A percentile compares a stretch with the other conserved stretches of the same genome.
Conservation (phyloP, 2,329 filamentous ascomycete genomes). For the Emergomyces orientalis region DNA sequence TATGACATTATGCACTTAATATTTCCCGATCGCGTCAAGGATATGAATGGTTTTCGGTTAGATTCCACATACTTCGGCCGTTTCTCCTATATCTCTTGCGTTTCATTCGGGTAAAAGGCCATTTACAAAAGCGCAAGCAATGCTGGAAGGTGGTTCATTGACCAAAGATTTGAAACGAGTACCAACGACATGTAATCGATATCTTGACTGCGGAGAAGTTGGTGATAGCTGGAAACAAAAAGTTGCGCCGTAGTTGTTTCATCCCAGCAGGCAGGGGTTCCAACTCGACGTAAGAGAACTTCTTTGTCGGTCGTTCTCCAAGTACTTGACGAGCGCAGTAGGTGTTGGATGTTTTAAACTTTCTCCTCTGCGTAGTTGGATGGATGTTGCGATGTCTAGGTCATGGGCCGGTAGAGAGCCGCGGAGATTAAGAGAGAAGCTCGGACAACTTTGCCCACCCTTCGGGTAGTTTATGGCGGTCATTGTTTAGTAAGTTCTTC, state of each 20-base stretch:
- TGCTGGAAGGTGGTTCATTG: not conserved
- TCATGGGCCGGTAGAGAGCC: not conserved
- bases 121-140: not conserved
- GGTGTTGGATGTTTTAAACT: not conserved
- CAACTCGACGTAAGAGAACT: not conserved
- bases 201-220: not conserved
- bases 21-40: not conserved
- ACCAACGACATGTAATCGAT: not conserved
- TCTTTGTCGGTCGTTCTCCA: not conserved
- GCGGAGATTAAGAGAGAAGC: not conserved
- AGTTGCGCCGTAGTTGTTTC: not conserved
- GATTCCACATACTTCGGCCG: not conserved
- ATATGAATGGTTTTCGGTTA: not conserved
- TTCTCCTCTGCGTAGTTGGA: not conserved
- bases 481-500: not conserved
- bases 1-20: not conserved
- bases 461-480: not conserved
- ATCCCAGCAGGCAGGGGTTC: not conserved
- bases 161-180: not conserved
- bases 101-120: not conserved
- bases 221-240: not conserved
- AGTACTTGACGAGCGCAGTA: not conserved
- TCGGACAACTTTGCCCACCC: not conserved
- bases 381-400: not conserved
- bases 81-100: not conserved